Base-by-base conservation (phyloP, 441 rosid genomes). In the Erodium trifolium region DNA sequence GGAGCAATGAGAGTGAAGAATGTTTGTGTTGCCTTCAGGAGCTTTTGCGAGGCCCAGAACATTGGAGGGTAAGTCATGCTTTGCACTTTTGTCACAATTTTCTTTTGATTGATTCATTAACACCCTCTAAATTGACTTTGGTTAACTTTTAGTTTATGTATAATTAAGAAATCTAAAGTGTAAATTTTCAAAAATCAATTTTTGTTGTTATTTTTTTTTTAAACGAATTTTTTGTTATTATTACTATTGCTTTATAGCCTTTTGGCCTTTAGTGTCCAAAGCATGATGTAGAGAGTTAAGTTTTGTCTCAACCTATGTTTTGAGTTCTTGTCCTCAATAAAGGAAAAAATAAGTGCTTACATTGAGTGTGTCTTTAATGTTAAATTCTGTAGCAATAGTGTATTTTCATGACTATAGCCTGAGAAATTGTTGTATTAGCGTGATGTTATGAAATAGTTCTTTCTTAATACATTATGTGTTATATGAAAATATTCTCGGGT, bases 1-100 rank as follows among this genome's bases (percentile, higher is more conserved):
- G 94, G 94, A 9, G 91, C 88, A 39, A 86, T 85, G 60, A 86
- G 87, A 75, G 94, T 88, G 80, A 88, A 83, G 47, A 81, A 66
- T 60, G 79, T 59, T 59, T 86, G 94, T 82, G 78, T 84, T 65
- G 63, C 69, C 69, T 85, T 86, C 75, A 82, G 91, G 65, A 80
- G 79, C 78, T 78, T 29, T 71, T 86, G 91, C 23, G 86, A 86
- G 18, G 85, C 79, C 77, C 76, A 60, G 71, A 86, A 85, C 63
- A 70, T 79, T 3, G 85, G 82, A 76, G 87, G 89, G 94, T 85
- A 68, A 82, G 81, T 10, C 37, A 51, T 34, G 10, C 62, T 53
- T 51, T 39, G 7, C 63, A 11, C 57, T 37, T 4, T 37, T 37
- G 41, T 0, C 41, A 37, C 9, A 3, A 3, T 37, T 37, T 37